Conservation (phyloP, 2,329 filamentous ascomycete genomes). For the Epichloe amarillans region DNA sequence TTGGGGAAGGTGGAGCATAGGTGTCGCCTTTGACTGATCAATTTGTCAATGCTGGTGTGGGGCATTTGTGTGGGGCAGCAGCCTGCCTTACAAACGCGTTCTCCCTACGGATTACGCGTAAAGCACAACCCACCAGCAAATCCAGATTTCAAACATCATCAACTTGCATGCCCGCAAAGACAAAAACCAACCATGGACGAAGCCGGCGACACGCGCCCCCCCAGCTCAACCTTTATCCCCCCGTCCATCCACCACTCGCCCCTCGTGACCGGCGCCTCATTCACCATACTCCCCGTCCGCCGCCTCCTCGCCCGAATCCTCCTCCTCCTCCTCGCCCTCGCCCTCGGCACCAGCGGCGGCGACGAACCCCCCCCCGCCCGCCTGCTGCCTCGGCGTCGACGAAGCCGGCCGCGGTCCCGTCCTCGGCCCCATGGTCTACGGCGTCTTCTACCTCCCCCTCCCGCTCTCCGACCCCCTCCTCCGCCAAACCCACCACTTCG, state of each 20-base stretch:
- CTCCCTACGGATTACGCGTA: not conserved
- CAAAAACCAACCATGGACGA: constrained; percentile 6
- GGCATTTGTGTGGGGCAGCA: not conserved
- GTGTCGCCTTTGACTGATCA: not conserved
- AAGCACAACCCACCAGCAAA: not conserved
- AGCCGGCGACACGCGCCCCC: not conserved
- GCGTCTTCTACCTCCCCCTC: constrained; percentile 62
- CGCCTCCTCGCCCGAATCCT: constrained; percentile 32
- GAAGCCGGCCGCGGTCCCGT: constrained; percentile 90
- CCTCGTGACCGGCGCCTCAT: constrained; percentile 53
- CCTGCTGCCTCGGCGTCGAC: constrained; percentile 75
- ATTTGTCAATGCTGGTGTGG: not conserved
- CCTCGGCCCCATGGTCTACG: constrained; percentile 69
- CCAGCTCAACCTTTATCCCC: constrained; percentile 39
- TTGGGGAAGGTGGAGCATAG: not conserved
- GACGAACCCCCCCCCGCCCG: constrained; percentile 11
- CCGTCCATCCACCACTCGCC: constrained; percentile 49
- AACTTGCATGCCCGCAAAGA: not conserved
- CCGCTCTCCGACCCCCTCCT: constrained; percentile 58
- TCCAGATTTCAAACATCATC: not conserved
- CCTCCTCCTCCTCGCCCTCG: constrained; percentile 17
- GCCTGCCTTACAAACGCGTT: constrained; percentile 6
- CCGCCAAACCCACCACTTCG: constrained; percentile 68
- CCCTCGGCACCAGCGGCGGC: constrained; percentile 8
- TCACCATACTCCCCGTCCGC: constrained; percentile 52